phyloP scores from a whole-genome alignment of 768 basidiomycete genomes.

The Tubosaeta brunneosetosa region DNA sequence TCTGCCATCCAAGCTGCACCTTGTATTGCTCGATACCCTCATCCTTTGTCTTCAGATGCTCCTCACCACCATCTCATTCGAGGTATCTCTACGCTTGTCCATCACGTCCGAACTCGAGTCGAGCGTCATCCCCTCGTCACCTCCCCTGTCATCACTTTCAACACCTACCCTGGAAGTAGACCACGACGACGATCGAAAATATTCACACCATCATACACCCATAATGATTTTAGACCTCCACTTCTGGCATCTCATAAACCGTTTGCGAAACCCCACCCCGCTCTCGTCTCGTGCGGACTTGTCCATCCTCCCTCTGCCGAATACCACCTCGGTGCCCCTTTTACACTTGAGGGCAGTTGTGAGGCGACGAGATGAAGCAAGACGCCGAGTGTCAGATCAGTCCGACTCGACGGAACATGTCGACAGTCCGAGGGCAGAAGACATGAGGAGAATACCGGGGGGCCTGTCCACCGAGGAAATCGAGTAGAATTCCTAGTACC shows the following conservation, averaged over 20 bases:
- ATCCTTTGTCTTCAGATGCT: constrained; percentile 65
- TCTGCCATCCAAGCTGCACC: constrained; percentile 58
- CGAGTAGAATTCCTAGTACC: constrained; percentile 20
- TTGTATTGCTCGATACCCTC: constrained; percentile 62
- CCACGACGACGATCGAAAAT: constrained; percentile 15
- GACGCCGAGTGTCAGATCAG: constrained; percentile 30
- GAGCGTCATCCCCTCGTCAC: constrained; percentile 24
- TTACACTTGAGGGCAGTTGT: constrained; percentile 48
- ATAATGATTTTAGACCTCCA: constrained; percentile 63
- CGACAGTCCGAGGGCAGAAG: constrained; percentile 36
- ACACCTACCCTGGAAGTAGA: constrained; percentile 26
- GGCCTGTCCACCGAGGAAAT: constrained; percentile 23
- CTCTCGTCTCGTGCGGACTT: constrained; percentile 27
- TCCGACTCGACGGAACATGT: constrained; percentile 17
- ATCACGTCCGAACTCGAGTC: constrained; percentile 41
- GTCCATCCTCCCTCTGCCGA: constrained; percentile 51
- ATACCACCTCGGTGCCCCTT: constrained; percentile 52
- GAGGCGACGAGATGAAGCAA: constrained; percentile 43
- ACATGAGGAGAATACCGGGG: constrained; percentile 32
- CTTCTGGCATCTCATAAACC: constrained; percentile 47
- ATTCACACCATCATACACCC: constrained; percentile 25
- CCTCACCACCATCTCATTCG: constrained; percentile 66
- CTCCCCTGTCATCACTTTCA: constrained; percentile 18
- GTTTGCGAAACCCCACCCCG: constrained; percentile 52
- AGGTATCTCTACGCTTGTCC: constrained; percentile 41